Conservation (phyloP, 1,284 basidiomycete species). For the Cryptococcus sp. region DNA sequence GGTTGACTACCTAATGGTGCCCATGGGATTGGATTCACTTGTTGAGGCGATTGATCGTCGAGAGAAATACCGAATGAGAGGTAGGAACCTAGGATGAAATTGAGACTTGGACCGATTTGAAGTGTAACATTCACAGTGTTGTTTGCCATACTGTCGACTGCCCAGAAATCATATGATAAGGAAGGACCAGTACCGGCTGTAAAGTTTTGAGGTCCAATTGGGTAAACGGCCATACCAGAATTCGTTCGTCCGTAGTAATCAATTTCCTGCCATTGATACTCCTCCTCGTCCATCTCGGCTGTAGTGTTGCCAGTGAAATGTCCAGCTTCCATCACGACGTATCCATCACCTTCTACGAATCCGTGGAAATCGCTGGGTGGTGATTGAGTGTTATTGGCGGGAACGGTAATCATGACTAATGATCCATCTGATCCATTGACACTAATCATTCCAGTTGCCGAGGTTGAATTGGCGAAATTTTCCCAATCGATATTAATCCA, state of each 20-base stretch:
- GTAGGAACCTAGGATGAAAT: slow-evolving; percentile 54
- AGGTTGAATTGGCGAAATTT: slow-evolving; percentile 50
- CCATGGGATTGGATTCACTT: slow-evolving; percentile 27
- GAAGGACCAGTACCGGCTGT: slow-evolving; percentile 60
- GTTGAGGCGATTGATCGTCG: slow-evolving; percentile 46
- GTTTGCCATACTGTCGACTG: slow-evolving; percentile 9
- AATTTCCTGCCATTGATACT: slow-evolving; percentile 60
- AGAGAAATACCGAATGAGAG: slow-evolving; percentile 57
- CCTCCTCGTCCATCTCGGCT: slow-evolving; percentile 54
- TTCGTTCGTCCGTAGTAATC: slow-evolving; percentile 55
- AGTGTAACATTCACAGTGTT: slow-evolving; percentile 52
- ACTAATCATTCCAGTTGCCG: not conserved
- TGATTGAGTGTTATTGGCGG: slow-evolving; percentile 48
- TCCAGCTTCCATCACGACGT: slow-evolving; percentile 63
- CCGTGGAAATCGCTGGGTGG: slow-evolving; percentile 55
- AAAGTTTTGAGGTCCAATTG: slow-evolving; percentile 57
- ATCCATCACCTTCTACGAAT: slow-evolving; percentile 61
- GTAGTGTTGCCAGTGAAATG: slow-evolving; percentile 43
- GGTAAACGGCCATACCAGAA: slow-evolving; percentile 58
- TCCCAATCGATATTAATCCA: slow-evolving; percentile 60
- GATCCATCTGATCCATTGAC: slow-evolving; percentile 10
- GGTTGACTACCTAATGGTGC: slow-evolving; percentile 53
- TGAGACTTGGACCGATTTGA: slow-evolving; percentile 58
- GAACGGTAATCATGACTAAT: slow-evolving; percentile 42
- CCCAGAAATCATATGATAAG: slow-evolving; percentile 63